Evolutionary conservation across 495 filamentous ascomycete genomes (phyloP).

Genomic region (Aspergillus bertholletiae): DNA sequence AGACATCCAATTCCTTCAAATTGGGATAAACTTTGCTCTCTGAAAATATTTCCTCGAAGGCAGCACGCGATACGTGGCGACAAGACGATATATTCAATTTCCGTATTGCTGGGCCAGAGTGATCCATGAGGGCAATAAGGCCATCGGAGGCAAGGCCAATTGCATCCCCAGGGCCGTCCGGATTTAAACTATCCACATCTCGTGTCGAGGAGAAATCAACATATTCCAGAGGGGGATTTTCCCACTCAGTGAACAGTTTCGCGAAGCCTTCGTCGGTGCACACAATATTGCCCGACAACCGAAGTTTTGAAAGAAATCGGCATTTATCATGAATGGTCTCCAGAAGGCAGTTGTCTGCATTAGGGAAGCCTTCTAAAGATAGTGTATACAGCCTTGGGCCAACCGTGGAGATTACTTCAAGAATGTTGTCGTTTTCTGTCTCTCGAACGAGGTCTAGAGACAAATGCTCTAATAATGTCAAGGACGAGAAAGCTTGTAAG

Average conservation of each 20-base stretch:
- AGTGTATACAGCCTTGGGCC: conserved; percentile 66
- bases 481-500: conserved; percentile 48
- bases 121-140: conserved; percentile 77
- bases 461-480: conserved; percentile 65
- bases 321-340: conserved; percentile 65
- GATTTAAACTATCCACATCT: conserved; percentile 66
- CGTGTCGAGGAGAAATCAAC: conserved; percentile 72
- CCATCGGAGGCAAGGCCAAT: conserved; percentile 70
- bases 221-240: conserved; percentile 62
- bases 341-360: conserved; percentile 59
- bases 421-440: conserved; percentile 52
- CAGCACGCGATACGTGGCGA: conserved; percentile 65
- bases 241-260: conserved; percentile 70
- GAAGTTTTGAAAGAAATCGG: conserved; percentile 64
- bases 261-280: conserved; percentile 69
- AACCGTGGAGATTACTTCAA: conserved; percentile 54
- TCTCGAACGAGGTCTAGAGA: conserved; percentile 60
- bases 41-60: conserved; percentile 69
- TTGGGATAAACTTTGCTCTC: conserved; percentile 56
- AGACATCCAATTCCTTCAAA: conserved; percentile 68
- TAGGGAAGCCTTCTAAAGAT: conserved; percentile 59
- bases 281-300: conserved; percentile 69
- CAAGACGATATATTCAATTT: conserved; percentile 72
- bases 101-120: conserved; percentile 63
- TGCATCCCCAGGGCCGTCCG: conserved; percentile 50